These are phyloP conservation scores for Deinandra increscens DNA, from an alignment of 129 eudicot species.

Conservation along the genomic window DNA sequence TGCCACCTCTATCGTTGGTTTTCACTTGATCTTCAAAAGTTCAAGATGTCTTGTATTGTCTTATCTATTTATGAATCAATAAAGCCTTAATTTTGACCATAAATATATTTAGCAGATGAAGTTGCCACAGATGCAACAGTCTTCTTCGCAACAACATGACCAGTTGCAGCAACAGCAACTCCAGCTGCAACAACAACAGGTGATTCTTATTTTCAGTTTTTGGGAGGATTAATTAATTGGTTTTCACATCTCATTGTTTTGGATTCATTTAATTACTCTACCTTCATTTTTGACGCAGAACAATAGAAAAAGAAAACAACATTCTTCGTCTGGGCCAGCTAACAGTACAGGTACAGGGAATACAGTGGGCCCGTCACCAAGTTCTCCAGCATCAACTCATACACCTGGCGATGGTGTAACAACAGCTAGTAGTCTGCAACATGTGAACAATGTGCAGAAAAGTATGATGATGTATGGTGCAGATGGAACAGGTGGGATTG, in stretches of 20 bases:
- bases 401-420: constrained; percentile 91
- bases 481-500: constrained; percentile 75
- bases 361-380: constrained; percentile 94
- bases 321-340: constrained; percentile 96
- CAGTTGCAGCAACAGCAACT: constrained; percentile 76
- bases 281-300: constrained; percentile 45
- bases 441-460: constrained; percentile 74
- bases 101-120: constrained; percentile 56
- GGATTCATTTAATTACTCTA: constrained; percentile 3
- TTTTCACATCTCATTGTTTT: not conserved
- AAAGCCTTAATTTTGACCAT: constrained; percentile 16
- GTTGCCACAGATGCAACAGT: constrained; percentile 79
- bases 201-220: constrained; percentile 15
- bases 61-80: constrained; percentile 5
- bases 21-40: constrained; percentile 12
- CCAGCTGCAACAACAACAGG: constrained; percentile 74
- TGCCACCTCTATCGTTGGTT: not conserved
- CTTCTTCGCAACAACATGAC: constrained; percentile 85
- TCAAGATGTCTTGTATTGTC: not conserved
- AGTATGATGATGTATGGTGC: constrained; percentile 88
- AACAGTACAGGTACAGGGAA: constrained; percentile 96
- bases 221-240: constrained; percentile 2
- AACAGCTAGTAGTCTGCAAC: constrained; percentile 71
- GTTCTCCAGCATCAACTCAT: constrained; percentile 91
- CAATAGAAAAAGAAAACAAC: constrained; percentile 88